These are phyloP conservation scores for Knoxdaviesia capensis DNA, from an alignment of 2,329 filamentous ascomycete species.

Conservation along the genomic window DNA sequence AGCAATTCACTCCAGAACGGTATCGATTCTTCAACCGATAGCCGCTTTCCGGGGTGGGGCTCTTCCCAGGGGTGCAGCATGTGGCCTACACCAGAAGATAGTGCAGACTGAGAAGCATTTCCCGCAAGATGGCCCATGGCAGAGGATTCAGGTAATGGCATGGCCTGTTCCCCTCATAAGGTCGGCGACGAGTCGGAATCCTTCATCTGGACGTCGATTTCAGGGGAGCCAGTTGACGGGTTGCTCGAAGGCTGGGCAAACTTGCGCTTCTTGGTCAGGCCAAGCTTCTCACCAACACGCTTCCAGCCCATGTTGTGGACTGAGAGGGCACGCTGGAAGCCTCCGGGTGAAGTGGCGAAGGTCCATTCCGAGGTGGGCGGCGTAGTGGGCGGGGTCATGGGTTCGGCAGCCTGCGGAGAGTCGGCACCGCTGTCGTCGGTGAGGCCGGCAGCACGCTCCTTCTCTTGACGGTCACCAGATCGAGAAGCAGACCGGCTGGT, in stretches of 20 bases:
- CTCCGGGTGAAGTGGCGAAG: conserved; percentile 29
- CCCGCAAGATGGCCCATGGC: conserved; percentile 7
- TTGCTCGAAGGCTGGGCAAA: conserved; percentile 10
- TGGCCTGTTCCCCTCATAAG: conserved; percentile 39
- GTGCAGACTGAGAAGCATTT: too few species aligned
- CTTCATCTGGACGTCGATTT: conserved; percentile 15
- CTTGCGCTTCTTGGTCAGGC: conserved; percentile 15
- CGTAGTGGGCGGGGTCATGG: conserved; percentile 55
- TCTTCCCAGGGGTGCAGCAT: conserved; percentile 17
- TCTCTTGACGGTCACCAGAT: conserved; percentile 17
- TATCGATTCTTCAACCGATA: conserved; percentile 10
- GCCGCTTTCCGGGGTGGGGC: conserved; percentile 22
- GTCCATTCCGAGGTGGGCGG: conserved; percentile 42
- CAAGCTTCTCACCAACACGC: conserved; percentile 40
- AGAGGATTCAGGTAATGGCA: conserved; percentile 23
- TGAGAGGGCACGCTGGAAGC: conserved; percentile 31
- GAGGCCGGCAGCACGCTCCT: conserved; percentile 17
- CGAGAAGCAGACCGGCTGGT: conserved; percentile 22
- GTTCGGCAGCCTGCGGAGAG: conserved; percentile 35
- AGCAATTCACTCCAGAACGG: not conserved
- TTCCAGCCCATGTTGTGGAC: conserved; percentile 41
- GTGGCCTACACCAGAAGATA: too few species aligned
- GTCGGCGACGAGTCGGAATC: conserved; percentile 16
- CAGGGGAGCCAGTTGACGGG: conserved; percentile 20
- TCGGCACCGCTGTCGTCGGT: conserved; percentile 47